Base-by-base conservation (phyloP, 2,329 filamentous ascomycete species). In the Xylariales sp. region DNA sequence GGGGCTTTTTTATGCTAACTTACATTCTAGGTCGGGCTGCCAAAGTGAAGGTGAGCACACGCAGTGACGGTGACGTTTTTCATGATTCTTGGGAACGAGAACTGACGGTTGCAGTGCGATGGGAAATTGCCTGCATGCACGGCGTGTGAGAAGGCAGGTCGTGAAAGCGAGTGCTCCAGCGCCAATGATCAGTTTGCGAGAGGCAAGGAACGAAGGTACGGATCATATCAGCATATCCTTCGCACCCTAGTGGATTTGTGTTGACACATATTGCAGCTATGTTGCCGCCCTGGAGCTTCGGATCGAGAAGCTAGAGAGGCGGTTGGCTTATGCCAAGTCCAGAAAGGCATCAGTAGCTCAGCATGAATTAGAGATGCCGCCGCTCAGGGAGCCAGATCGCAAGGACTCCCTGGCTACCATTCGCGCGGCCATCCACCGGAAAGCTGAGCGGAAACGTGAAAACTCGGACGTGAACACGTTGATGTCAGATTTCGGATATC, bases 131-230 rank as follows among this genome's bases (percentile, higher is more conserved):
- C 93, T 10, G 89, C 90, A 6, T 98, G 93, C 58, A 94, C 89
- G 6, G 91, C 91, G 14, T 97, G 93, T 57, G 91, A 96, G 62
- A 90, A 89, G 63, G 88, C 88, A 12, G 89, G 90, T 20, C 84
- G 88, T 44, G 81, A 86, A 39, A 82, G 74, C 43, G 89, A 94
- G 57, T 98, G 93, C 60, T 95, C 89, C 6, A 89, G 89, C 40
- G 90, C 89, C 6, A 96, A 94, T 54, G 91, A 97, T 56, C 89
- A 96, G 59, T 97, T 96, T 62, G 90, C 91, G 1, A 77, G 89
- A 45, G 93, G 93, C 44, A 97, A 97, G 62, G 93, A 97, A 58
- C 76, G 91, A 54, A 97, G 90, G 81, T 81, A 50, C 41, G 63
- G 51, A 21, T 5, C 16, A 19, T 29, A 19, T 19, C 8, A 16